Evolutionary conservation across 2,329 filamentous ascomycete species (phyloP).

Genomic region (Plenodomus tracheiphilus): DNA sequence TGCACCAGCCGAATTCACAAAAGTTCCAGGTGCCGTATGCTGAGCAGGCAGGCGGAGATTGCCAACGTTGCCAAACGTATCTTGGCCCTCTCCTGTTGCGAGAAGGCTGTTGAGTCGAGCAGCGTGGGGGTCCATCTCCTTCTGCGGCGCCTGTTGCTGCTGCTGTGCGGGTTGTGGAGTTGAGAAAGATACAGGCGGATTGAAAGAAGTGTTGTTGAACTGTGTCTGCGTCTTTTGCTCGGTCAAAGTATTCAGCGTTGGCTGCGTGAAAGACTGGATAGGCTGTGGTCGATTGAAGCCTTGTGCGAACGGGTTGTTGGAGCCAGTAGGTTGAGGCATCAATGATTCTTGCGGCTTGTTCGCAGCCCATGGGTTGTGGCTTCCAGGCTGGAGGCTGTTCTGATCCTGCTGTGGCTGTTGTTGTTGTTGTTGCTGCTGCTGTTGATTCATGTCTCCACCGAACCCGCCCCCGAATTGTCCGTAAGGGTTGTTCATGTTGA

Average conservation of each 20-base stretch:
- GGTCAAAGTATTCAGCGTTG: slow-evolving; percentile 73
- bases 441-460: slow-evolving; percentile 34
- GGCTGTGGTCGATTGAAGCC: slow-evolving; percentile 65
- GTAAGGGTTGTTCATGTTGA: slow-evolving; percentile 51
- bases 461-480: slow-evolving; percentile 41
- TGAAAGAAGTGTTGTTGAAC: slow-evolving; percentile 59
- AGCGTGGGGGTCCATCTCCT: slow-evolving; percentile 59
- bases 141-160: slow-evolving; percentile 29
- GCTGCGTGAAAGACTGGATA: slow-evolving; percentile 62
- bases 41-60: slow-evolving; percentile 93
- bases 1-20: slow-evolving; percentile 91
- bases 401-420: slow-evolving; percentile 60
- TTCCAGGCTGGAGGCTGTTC: slow-evolving; percentile 71
- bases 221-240: slow-evolving; percentile 79
- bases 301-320: slow-evolving; percentile 94
- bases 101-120: slow-evolving; percentile 85
- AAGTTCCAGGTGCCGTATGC: slow-evolving; percentile 93
- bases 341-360: slow-evolving; percentile 66
- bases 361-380: slow-evolving; percentile 89
- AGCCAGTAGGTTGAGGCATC: slow-evolving; percentile 85
- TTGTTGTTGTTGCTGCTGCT: slow-evolving; percentile 44
- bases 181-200: slow-evolving; percentile 51
- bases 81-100: slow-evolving; percentile 85
- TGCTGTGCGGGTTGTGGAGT: slow-evolving; percentile 44
- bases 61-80: slow-evolving; percentile 97